phyloP scores from a whole-genome alignment of 1,284 basidiomycete genomes.

The Porodaedalea pini region DNA sequence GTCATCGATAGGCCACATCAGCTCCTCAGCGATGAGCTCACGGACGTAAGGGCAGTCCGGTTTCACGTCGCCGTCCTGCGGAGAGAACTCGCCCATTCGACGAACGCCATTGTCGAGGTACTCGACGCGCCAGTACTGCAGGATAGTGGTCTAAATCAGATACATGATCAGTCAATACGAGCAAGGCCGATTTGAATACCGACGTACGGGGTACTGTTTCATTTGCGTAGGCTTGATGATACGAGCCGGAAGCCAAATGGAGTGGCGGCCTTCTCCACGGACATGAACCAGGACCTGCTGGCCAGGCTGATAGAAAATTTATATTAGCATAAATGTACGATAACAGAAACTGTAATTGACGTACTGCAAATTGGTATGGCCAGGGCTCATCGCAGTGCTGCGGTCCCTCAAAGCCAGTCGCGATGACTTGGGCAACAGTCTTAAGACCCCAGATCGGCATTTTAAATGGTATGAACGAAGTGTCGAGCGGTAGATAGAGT shows the following conservation, averaged over 20 bases:
- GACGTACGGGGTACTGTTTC: constrained; percentile 18
- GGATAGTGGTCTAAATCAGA: constrained; percentile 7
- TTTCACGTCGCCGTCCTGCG: constrained; percentile 20
- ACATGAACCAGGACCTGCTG: constrained; percentile 20
- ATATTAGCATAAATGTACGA: background rate
- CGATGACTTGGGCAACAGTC: constrained; percentile 22
- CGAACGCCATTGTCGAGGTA: constrained; percentile 15
- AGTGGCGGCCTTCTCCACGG: constrained; percentile 19
- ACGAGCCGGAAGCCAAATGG: constrained; percentile 19
- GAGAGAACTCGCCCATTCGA: constrained; percentile 15
- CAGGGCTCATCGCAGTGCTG: constrained; percentile 22
- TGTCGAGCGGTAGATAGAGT: background rate
- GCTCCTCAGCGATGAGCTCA: constrained; percentile 20
- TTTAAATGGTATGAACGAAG: constrained; percentile 1
- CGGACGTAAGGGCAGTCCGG: constrained; percentile 21
- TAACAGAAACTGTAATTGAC: background rate
- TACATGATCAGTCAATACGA: background rate
- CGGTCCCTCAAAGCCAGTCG: constrained; percentile 21
- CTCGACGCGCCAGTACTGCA: constrained; percentile 19
- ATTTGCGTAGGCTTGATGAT: constrained; percentile 14
- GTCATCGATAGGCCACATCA: constrained; percentile 22
- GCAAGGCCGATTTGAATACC: background rate
- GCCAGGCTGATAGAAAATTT: constrained; percentile 8
- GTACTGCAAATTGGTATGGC: constrained; percentile 18
- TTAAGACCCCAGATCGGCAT: constrained; percentile 23